Evolutionary conservation across 257 asterid species (phyloP), one percentile per base, ranked within the genome.

Genomic region (Coffea canephora): DNA sequence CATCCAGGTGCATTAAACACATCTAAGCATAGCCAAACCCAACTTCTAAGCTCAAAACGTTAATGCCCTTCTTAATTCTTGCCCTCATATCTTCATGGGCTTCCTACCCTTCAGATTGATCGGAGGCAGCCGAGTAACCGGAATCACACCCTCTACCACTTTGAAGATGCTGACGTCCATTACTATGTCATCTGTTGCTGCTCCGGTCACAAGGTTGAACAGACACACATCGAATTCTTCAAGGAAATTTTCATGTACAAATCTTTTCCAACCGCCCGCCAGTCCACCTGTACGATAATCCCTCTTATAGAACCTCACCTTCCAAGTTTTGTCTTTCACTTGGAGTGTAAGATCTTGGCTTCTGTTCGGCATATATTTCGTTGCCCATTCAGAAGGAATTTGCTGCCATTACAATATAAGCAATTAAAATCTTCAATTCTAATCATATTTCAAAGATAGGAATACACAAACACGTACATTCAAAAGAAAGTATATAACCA

Each of bases 301-400:
- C 74, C 21, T 83, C 15, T 10, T 49, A 18, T 50, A 19, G 66
- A 52, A 83, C 8, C n/a, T 76, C 18, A 69, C 82, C 15, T 14
- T 1, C 87, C 90, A 88, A 45, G 50, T 48, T 0, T 71, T 83
- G 21, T 71, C 85, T 5, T 74, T 67, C 59, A 62, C 27, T 8
- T 78, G 85, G 19, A 86, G 85, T 48, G 34, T 71, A 18, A 83
- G 43, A 12, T 78, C 52, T 45, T 49, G 62, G 67, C 43, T 75
- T 77, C 19, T 72, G 14, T 8, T 57, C 1, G 82, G 85, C 62
- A 88, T 84, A 74, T 85, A 80, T 12, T 15, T 21, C 66, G 18
- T 79, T 11, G 85, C 71, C 92, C 92, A 88, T 21, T 82, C 85
- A 21, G 77, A 57, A n/a, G 89, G 88, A 69, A 88, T 48, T 61